phyloP scores from a whole-genome alignment of 2,329 filamentous ascomycete species.

The Aspergillus tanneri region DNA sequence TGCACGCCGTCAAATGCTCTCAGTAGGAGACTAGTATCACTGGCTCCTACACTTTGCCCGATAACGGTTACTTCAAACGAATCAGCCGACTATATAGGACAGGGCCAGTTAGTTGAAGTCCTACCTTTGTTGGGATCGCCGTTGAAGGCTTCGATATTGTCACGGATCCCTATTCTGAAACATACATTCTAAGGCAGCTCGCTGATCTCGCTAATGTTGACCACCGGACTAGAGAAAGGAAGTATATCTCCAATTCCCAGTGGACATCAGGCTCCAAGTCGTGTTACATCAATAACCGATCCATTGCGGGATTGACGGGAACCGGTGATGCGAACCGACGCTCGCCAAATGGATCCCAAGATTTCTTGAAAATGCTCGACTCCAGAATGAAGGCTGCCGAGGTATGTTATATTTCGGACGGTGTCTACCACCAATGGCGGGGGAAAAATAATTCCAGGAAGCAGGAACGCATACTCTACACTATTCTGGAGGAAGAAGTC shows the following conservation, averaged over 20 bases:
- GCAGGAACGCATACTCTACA: background rate
- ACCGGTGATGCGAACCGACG: constrained; percentile 18
- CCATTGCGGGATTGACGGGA: constrained; percentile 7
- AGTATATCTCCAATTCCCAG: constrained; percentile 20
- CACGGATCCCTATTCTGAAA: constrained; percentile 14
- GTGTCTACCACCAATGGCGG: constrained; percentile 7
- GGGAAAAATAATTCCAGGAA: background rate
- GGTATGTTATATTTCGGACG: constrained; percentile 11
- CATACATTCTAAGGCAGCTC: constrained; percentile 33
- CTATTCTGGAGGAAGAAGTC: background rate
- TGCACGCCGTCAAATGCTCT: constrained; percentile 24
- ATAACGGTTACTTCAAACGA: constrained; percentile 25
- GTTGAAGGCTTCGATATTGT: constrained; percentile 19
- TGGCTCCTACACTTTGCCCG: constrained; percentile 33
- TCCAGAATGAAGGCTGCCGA: constrained; percentile 5
- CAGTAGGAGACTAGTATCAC: constrained; percentile 30
- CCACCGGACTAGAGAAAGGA: constrained; percentile 19
- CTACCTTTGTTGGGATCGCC: constrained; percentile 19
- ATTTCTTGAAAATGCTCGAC: constrained; percentile 23
- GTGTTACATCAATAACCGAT: constrained; percentile 19
- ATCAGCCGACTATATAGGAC: background rate
- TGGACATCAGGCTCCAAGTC: constrained; percentile 19
- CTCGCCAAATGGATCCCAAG: constrained; percentile 16
- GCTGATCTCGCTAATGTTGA: constrained; percentile 27
- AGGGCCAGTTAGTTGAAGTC: background rate